Conservation (phyloP, 805 yeast genomes). For the Myxozyma neotropica region DNA sequence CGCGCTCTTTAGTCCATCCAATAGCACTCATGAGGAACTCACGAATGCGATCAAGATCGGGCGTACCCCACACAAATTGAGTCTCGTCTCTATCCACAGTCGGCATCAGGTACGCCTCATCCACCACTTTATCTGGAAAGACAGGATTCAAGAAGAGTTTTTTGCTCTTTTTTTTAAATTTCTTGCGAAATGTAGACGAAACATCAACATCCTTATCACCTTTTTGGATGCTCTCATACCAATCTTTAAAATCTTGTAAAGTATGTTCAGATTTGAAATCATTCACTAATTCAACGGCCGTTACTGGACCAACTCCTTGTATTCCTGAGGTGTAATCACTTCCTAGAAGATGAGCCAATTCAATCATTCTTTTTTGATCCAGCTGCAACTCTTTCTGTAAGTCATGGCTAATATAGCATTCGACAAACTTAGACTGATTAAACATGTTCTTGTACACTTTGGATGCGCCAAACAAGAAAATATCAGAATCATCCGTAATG, state of each 20-base stretch:
- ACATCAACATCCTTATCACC: constrained; percentile 45
- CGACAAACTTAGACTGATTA: constrained; percentile 89
- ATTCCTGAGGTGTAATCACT: constrained; percentile 95
- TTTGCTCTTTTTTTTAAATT: constrained; percentile 59
- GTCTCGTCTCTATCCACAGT: constrained; percentile 82
- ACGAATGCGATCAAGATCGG: constrained; percentile 78
- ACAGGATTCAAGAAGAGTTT: constrained; percentile 58
- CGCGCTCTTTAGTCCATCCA: constrained; percentile 76
- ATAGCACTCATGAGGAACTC: constrained; percentile 66
- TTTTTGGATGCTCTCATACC: constrained; percentile 58
- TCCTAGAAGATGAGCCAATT: constrained; percentile 81
- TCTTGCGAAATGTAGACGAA: constrained; percentile 56
- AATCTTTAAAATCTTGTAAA: constrained; percentile 48
- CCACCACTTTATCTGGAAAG: constrained; percentile 72
- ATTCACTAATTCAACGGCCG: constrained; percentile 85
- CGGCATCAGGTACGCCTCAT: constrained; percentile 75
- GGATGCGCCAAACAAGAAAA: constrained; percentile 88
- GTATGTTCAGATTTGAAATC: constrained; percentile 66
- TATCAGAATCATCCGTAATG: constrained; percentile 96
- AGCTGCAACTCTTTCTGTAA: constrained; percentile 68
- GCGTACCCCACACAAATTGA: constrained; percentile 85
- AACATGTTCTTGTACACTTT: constrained; percentile 86
- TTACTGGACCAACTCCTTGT: constrained; percentile 91
- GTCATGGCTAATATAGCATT: constrained; percentile 66
- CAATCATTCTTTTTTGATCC: constrained; percentile 64